A percentile compares a stretch with the other conserved stretches of the same genome.
These are phyloP conservation scores for Rhizopus stolonifer DNA, from an alignment of 371 early-diverging fungal genomes.

Conservation along the genomic window DNA sequence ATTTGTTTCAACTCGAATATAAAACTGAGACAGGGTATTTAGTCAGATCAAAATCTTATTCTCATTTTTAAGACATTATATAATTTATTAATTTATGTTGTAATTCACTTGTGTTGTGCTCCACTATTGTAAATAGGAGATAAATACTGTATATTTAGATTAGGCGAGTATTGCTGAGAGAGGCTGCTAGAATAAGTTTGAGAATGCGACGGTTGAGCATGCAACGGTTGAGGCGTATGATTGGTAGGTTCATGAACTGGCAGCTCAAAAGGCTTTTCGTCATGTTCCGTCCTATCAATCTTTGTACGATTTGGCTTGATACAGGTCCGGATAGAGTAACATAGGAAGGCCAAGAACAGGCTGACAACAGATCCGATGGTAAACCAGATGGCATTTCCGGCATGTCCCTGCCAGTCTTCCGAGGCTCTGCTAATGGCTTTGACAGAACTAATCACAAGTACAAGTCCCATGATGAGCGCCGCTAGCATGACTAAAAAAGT, in stretches of 20 bases:
- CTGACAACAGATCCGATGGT: constrained; percentile 25
- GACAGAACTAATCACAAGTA: constrained; percentile 17
- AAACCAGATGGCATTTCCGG: constrained; percentile 31
- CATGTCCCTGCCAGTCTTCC: constrained; percentile 23
- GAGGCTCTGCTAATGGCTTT: constrained; percentile 12
- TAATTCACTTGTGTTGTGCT: neutral
- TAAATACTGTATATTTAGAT: neutral
- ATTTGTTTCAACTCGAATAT: no score
- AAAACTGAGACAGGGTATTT: no score
- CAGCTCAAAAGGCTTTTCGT: neutral
- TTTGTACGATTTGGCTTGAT: constrained; percentile 1
- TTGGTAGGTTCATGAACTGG: neutral
- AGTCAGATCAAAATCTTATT: no score
- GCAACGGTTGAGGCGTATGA: neutral
- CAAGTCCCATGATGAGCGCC: constrained; percentile 25
- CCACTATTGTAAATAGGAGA: neutral
- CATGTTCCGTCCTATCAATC: neutral
- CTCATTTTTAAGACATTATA: no score
- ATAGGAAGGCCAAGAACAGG: constrained; percentile 14
- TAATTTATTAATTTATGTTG: no score
- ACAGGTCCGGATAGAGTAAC: constrained; percentile 10
- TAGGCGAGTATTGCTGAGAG: neutral
- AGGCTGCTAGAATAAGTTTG: neutral
- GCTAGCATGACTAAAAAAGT: constrained; percentile 29
- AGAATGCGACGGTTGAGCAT: neutral